A percentile compares a stretch with the other conserved stretches of the same genome.
phyloP scores from a whole-genome alignment of 2,329 filamentous ascomycete species.

The Thelonectria blattea region DNA sequence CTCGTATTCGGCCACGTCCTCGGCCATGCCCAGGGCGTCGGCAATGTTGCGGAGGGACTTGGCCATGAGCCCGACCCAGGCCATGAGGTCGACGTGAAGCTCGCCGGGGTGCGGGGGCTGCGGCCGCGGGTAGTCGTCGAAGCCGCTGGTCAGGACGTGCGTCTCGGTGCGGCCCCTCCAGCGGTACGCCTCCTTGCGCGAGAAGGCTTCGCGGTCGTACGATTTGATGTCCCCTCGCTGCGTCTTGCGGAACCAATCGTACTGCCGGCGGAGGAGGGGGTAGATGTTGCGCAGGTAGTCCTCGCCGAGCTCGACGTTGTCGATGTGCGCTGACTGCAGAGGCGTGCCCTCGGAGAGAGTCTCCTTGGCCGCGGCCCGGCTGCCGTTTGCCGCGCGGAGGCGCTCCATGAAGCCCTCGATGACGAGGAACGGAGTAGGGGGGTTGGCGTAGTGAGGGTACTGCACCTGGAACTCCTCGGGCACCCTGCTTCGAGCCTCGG shows the following conservation, averaged over 20 bases:
- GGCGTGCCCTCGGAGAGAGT: slow-evolving; percentile 50
- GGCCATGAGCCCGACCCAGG: slow-evolving; percentile 98
- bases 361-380: slow-evolving; percentile 50
- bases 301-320: slow-evolving; percentile 70
- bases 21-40: slow-evolving; percentile 71
- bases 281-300: slow-evolving; percentile 80
- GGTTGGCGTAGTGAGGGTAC: slow-evolving; percentile 97
- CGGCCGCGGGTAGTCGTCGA: slow-evolving; percentile 94
- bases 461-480: slow-evolving; percentile 92
- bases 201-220: slow-evolving; percentile 89
- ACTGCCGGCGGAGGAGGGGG: slow-evolving; percentile 86
- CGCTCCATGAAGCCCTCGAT: slow-evolving; percentile 85
- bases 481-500: slow-evolving; percentile 93
- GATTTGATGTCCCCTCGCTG: slow-evolving; percentile 88
- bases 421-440: slow-evolving; percentile 90
- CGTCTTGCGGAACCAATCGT: slow-evolving; percentile 93
- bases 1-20: slow-evolving; percentile 76
- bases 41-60: slow-evolving; percentile 84
- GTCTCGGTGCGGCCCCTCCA: slow-evolving; percentile 89
- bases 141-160: slow-evolving; percentile 89
- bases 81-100: slow-evolving; percentile 91
- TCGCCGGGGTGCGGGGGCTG: slow-evolving; percentile 95
- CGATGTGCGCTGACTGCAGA: slow-evolving; percentile 68
- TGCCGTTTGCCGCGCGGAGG: slow-evolving; percentile 64
- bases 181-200: slow-evolving; percentile 88